Percentiles rank a stretch among this genome's conserved stretches.
These are phyloP conservation scores for Blastocystis sp. DNA, from an alignment of 352 stramenopile species.

Conservation along the genomic window DNA sequence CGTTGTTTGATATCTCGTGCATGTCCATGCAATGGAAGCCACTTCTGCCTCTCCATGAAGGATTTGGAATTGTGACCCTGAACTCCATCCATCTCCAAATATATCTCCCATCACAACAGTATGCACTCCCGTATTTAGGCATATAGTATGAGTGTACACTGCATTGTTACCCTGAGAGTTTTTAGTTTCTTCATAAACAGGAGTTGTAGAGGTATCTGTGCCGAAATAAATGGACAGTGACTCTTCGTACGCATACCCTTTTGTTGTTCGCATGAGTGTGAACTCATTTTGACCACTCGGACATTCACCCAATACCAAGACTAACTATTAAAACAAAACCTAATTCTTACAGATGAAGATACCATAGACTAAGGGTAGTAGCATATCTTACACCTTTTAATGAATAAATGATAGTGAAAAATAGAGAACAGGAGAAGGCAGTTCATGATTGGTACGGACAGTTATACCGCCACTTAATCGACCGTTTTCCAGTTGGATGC, in stretches of 20 bases:
- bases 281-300: too few species aligned
- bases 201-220: background rate
- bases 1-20: background rate
- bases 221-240: background rate
- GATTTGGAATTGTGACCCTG: background rate
- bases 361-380: too few species aligned
- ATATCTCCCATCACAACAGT: background rate
- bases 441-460: too few species aligned
- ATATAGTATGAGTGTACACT: background rate
- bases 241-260: background rate
- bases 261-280: background rate
- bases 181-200: background rate
- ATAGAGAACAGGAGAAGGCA: too few species aligned
- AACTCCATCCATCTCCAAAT: background rate
- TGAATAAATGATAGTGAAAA: too few species aligned
- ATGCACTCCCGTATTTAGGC: background rate
- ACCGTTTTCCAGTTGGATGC: too few species aligned
- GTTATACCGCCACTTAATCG: too few species aligned
- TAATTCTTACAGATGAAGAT: too few species aligned
- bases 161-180: background rate
- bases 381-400: too few species aligned
- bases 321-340: too few species aligned
- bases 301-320: too few species aligned
- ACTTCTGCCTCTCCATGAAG: background rate
- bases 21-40: background rate